Conservation (phyloP, 176 grass and related monocot genomes). For the Oryza coarctata region DNA sequence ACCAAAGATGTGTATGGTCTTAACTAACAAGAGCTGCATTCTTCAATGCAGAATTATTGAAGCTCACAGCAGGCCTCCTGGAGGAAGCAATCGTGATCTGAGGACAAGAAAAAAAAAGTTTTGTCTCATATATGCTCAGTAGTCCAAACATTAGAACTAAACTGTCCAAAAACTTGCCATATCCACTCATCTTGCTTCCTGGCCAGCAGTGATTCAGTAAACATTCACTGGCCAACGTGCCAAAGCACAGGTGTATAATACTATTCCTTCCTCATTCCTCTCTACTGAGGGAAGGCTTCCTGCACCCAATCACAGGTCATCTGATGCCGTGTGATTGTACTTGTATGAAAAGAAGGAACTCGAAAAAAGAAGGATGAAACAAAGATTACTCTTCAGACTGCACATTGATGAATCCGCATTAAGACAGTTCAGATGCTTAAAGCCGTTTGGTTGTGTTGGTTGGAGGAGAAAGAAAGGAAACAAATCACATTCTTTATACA, state of each 20-base stretch:
- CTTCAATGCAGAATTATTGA: conserved; percentile 31
- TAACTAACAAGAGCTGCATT: neutral
- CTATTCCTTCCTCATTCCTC: neutral
- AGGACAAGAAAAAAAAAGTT: conserved; percentile 19
- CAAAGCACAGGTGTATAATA: conserved; percentile 8
- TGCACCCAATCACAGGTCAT: neutral
- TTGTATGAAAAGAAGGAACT: neutral
- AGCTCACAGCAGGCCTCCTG: neutral
- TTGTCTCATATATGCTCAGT: neutral
- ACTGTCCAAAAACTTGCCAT: neutral
- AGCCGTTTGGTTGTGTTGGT: neutral
- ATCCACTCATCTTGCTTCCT: neutral
- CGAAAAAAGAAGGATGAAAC: neutral
- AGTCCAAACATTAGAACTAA: conserved; percentile 1
- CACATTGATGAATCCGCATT: neutral
- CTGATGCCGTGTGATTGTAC: conserved; percentile 27
- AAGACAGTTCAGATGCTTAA: neutral
- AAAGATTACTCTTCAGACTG: neutral
- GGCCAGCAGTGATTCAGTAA: conserved; percentile 5
- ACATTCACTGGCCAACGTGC: conserved; percentile 1
- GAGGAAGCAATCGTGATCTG: neutral
- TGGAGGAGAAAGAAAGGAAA: neutral
- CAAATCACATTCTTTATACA: neutral
- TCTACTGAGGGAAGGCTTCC: neutral
- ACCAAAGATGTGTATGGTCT: neutral